Evolutionary conservation across 1,284 basidiomycete genomes (phyloP).

Genomic region (Nidula niveotomentosa): DNA sequence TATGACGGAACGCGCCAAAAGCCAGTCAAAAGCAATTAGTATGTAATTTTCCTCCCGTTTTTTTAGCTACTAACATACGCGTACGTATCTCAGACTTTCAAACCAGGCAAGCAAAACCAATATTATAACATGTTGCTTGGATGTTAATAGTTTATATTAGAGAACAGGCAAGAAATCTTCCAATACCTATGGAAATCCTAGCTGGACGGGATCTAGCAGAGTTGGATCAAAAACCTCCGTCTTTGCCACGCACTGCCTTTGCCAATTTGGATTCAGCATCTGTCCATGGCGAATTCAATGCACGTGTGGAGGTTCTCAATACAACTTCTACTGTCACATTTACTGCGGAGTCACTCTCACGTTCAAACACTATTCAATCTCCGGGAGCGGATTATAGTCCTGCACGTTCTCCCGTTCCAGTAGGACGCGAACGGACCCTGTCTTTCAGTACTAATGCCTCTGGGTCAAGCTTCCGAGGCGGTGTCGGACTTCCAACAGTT

Average conservation of each 20-base stretch:
- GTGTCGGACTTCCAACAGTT: too few relatives aligned
- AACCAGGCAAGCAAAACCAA: conserved; percentile 20
- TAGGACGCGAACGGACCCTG: too few relatives aligned
- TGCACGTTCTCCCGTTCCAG: too few relatives aligned
- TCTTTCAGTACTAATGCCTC: too few relatives aligned
- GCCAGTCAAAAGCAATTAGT: conserved; percentile 41
- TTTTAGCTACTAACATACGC: conserved; percentile 1
- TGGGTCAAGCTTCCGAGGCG: too few relatives aligned
- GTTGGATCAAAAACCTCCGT: conserved; percentile 17
- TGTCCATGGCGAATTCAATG: neutral
- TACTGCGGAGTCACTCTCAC: neutral
- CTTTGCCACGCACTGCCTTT: neutral
- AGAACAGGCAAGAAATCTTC: conserved; percentile 20
- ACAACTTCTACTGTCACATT: neutral
- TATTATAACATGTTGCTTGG: neutral
- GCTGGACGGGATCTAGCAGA: conserved; percentile 36
- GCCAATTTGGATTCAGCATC: neutral
- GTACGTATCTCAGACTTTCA: conserved; percentile 24
- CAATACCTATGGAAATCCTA: conserved; percentile 29
- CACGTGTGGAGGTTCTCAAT: neutral
- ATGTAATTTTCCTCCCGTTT: conserved; percentile 7
- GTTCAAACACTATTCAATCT: too few relatives aligned
- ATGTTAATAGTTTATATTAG: conserved; percentile 11
- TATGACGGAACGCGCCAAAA: conserved; percentile 32
- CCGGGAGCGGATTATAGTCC: too few relatives aligned